Evolutionary conservation across 495 filamentous ascomycete species (phyloP), one percentile per base, ranked within the genome.

Genomic region (Talaromyces liani): DNA sequence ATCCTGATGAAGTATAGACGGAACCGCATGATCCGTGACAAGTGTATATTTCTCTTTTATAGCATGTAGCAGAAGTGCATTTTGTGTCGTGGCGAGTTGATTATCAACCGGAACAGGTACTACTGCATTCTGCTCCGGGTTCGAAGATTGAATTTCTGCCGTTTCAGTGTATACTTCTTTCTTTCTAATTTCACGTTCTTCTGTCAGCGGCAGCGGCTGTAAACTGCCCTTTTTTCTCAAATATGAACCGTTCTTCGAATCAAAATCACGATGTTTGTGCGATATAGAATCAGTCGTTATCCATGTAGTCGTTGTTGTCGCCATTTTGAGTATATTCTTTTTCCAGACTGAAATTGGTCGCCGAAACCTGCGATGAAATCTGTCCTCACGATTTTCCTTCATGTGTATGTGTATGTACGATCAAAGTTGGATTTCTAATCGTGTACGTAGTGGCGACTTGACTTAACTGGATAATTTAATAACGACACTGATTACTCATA

Each of bases 11-110:
- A 71, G 65, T 53, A 73, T 70, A 1, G 70, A 68, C 16, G 85
- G 84, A 36, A 87, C 75, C 25, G 72, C 70, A 67, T 87, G 81
- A 62, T 82, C 71, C 24, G 69, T 64, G 20, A 78, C 77, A 54
- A 79, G 62, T 27, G 75, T 71, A 60, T 79, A 79, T 63, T 73
- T 73, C 64, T 79, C 71, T 6, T 69, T 71, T 36, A 69, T 66
- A 24, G 67, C 73, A 36, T 76, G 71, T 1, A 79, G 64, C 18
- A 79, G 64, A 14, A 79, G 63, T 0, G 72, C 77, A 9, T 66
- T 68, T 49, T 79, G 77, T 7, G 63, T 73, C 51, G 66, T 45
- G 5, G 18, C 22, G 9, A 51, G 33, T 27, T 22, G 9, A 41
- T 27, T 29, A 34, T 3, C 14, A 29, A 27, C 9, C 10, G 24